Conservation (phyloP, 139 green algal species). For the Chlorella sorokiniana region DNA sequence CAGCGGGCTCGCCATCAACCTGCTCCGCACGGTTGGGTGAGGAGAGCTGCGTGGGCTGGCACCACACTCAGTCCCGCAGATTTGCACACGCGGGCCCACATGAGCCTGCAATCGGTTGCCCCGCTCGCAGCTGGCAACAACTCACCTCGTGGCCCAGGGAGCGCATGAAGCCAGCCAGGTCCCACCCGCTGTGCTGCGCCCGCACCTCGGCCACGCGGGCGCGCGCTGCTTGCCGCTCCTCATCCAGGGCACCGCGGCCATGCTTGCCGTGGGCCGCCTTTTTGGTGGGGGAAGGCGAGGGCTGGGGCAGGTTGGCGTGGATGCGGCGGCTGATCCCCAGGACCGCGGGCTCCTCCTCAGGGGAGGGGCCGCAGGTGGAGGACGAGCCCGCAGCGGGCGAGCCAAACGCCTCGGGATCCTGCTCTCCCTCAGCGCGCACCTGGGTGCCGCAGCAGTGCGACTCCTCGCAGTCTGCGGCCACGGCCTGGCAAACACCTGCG, state of each 20-base stretch:
- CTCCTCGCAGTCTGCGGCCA: constrained; percentile 16
- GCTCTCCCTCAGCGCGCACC: not conserved
- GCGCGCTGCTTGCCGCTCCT: not conserved
- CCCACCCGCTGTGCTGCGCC: constrained; percentile 2
- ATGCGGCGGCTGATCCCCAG: constrained; percentile 8
- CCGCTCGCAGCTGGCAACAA: not conserved
- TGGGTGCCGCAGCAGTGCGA: not conserved
- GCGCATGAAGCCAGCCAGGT: constrained; percentile 24
- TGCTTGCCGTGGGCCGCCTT: not conserved
- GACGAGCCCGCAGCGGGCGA: not conserved
- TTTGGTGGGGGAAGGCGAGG: not conserved
- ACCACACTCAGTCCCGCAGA: no score
- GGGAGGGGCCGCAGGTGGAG: not conserved
- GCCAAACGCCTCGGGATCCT: constrained; percentile 1
- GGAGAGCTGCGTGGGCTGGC: no score
- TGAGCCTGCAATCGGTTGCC: no score
- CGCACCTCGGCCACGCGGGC: constrained; percentile 11
- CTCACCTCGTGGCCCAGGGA: constrained; percentile 23
- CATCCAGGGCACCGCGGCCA: not conserved
- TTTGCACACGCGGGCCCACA: no score
- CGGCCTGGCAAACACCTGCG: constrained; percentile 47
- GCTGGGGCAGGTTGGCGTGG: constrained; percentile 1
- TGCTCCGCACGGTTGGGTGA: no score
- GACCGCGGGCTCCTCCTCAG: not conserved
- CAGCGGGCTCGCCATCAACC: not conserved